These are phyloP conservation scores for Leishmania martiniquensis DNA, from an alignment of 208 protist species.

Conservation along the genomic window DNA sequence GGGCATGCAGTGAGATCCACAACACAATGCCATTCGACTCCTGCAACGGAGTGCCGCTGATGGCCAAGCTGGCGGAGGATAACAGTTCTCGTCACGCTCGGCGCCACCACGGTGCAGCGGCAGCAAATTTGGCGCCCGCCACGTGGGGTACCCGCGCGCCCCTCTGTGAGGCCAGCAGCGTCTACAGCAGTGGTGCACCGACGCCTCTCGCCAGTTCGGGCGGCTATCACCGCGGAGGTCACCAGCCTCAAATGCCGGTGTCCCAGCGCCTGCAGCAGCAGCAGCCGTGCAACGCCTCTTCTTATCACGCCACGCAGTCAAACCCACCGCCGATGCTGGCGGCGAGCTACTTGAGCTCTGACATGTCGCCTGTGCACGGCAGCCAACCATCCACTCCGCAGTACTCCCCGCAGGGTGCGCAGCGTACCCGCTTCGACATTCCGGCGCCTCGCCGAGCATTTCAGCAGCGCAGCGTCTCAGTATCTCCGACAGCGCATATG, in stretches of 20 bases:
- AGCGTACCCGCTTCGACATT: neutral
- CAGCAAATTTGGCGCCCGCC: neutral
- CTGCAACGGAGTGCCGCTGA: slow-evolving; percentile 41
- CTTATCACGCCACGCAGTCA: neutral
- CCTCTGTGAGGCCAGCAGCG: neutral
- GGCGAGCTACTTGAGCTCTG: neutral
- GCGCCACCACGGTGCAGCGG: slow-evolving; percentile 14
- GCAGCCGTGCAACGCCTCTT: neutral
- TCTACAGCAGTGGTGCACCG: neutral
- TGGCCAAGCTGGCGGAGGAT: slow-evolving; percentile 61
- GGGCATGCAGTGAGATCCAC: slow-evolving; percentile 46
- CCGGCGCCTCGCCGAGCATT: neutral
- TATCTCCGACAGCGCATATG: neutral
- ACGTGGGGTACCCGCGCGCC: neutral
- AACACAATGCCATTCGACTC: slow-evolving; percentile 45
- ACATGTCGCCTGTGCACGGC: neutral
- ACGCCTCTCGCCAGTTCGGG: neutral
- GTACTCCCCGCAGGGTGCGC: neutral
- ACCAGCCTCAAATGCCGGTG: neutral
- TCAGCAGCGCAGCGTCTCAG: neutral
- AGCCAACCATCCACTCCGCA: neutral
- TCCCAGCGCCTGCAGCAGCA: neutral
- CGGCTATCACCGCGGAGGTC: neutral
- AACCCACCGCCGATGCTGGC: neutral
- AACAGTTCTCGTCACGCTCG: slow-evolving; percentile 39